Evolutionary conservation across 1,284 basidiomycete genomes (phyloP), one percentile per base, ranked within the genome.

Genomic region (Porodaedalea pini): DNA sequence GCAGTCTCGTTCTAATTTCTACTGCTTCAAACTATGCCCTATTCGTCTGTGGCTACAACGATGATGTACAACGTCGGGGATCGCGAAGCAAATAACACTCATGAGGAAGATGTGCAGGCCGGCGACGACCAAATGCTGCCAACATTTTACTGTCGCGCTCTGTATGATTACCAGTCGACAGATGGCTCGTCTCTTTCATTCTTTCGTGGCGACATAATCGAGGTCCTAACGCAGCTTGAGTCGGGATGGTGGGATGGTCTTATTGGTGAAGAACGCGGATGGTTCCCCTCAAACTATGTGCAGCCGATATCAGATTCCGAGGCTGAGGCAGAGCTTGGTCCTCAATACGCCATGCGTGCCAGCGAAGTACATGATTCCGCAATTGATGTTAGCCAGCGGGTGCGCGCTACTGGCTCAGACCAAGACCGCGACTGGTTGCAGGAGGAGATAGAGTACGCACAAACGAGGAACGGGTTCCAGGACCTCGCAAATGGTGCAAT

Each of bases 181-280:
- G 94, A 97, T 65, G 76, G 83, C 48, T 93, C 92, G 5, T 92
- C 94, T 0, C 82, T 99, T 47, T 91, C 90, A 11, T 99, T 99
- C 70, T 78, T 71, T 59, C 85, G 83, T 64, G 89, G 88, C 63
- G 94, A 97, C 68, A 81, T 98, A 62, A 97, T 99, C 66, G 94
- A 98, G 71, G 93, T 99, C 54, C 79, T 97, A 52, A 93, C 90
- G 5, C 87, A 89, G 68, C 83, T 98, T 54, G 90, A 92, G 49
- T 92, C 89, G 3, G 96, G 96, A 15, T 99, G 96, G 96, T 99
- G 96, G 96, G 97, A 99, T 72, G 96, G 97, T 6, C 77, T 98
- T 60, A 78, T 98, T 32, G 86, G 88, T 54, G 86, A 88, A 56
- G 86, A 90, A 69, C 84, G 96, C 52, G 96, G 96, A 45, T 98